Evolutionary conservation across 164 flowering plant genomes (phyloP).

Genomic region (Magnolia officinalis): DNA sequence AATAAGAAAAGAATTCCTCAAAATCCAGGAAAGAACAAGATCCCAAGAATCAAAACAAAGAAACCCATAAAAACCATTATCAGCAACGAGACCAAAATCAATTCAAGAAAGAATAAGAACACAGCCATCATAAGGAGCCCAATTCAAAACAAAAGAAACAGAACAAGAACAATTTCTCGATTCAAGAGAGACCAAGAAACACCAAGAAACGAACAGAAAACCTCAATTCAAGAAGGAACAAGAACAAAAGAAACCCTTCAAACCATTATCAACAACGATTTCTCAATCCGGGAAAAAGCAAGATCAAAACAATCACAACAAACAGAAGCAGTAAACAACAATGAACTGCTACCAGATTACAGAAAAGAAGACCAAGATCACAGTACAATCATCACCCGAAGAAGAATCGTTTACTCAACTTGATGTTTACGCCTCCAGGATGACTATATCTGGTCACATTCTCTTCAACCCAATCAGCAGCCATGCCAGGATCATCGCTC

Average conservation of each 20-base stretch:
- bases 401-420: slow-evolving; percentile 24
- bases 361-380: background rate
- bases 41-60: too few relatives aligned
- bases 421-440: slow-evolving; percentile 77
- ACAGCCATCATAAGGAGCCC: background rate
- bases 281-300: too few relatives aligned
- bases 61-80: background rate
- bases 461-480: slow-evolving; percentile 70
- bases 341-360: too few relatives aligned
- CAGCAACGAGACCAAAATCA: background rate
- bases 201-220: too few relatives aligned
- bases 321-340: too few relatives aligned
- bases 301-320: too few relatives aligned
- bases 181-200: background rate
- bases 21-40: too few relatives aligned
- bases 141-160: background rate
- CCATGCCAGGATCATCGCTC: slow-evolving; percentile 36
- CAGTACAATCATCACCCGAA: background rate
- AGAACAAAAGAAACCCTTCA: too few relatives aligned
- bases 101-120: background rate
- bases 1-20: too few relatives aligned
- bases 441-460: slow-evolving; percentile 62
- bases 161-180: background rate
- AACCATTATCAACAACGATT: too few relatives aligned
- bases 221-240: too few relatives aligned